These are phyloP conservation scores for Rhodotorula sphaerocarpa DNA, from an alignment of 768 basidiomycete species.

Conservation along the genomic window DNA sequence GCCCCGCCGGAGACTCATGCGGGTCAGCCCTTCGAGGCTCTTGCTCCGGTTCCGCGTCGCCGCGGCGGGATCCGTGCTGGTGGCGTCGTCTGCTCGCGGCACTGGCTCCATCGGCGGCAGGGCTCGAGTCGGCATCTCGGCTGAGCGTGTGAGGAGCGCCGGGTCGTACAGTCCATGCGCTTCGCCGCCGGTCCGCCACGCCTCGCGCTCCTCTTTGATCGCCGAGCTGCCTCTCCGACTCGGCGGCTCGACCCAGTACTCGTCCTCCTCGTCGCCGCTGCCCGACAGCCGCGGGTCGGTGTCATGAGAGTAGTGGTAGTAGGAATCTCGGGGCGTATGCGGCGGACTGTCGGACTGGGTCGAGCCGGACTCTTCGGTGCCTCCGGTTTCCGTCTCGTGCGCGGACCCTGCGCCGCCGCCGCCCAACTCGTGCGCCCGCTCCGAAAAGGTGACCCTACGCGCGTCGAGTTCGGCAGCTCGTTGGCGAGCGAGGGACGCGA, in stretches of 20 bases:
- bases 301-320: too few species aligned
- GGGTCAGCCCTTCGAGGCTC: constrained; percentile 28
- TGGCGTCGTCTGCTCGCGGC: background rate
- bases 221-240: constrained; percentile 17
- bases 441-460: background rate
- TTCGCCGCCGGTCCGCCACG: constrained; percentile 17
- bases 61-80: background rate
- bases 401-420: background rate
- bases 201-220: constrained; percentile 12
- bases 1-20: constrained; percentile 26
- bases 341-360: constrained; percentile 17
- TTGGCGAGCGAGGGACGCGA: background rate
- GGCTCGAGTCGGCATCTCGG: too few species aligned
- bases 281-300: too few species aligned
- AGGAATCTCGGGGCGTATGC: constrained; percentile 7
- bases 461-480: background rate
- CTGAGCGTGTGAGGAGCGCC: too few species aligned
- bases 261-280: background rate
- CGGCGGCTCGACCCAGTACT: constrained; percentile 7
- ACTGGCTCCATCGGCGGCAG: too few species aligned
- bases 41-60: constrained; percentile 10
- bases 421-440: background rate
- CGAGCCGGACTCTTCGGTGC: constrained; percentile 20
- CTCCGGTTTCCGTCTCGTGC: background rate
- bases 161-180: background rate